Evolutionary conservation across 2,329 filamentous ascomycete genomes (phyloP).

Genomic region (Nemania sp.): DNA sequence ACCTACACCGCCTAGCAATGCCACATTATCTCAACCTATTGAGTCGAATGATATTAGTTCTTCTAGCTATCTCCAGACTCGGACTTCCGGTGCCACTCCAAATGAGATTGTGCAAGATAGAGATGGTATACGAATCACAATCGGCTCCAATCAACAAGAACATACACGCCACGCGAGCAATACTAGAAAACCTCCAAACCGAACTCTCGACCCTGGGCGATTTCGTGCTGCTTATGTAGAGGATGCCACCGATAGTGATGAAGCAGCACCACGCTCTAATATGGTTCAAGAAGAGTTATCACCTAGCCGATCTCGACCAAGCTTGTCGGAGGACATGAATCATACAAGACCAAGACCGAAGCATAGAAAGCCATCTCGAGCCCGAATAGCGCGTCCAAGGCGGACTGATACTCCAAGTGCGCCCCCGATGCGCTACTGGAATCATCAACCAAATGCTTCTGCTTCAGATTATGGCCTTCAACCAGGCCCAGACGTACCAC

Average conservation of each 20-base stretch:
- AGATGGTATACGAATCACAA: background rate
- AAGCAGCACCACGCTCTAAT: background rate
- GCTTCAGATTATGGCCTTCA: background rate
- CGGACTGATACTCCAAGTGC: background rate
- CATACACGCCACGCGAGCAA: background rate
- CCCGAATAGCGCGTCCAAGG: background rate
- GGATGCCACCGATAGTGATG: conserved; percentile 12
- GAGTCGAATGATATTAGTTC: too few species aligned
- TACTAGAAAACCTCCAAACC: background rate
- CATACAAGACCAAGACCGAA: background rate
- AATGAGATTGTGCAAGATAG: background rate
- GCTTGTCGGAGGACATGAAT: background rate
- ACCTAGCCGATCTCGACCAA: background rate
- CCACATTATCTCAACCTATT: background rate
- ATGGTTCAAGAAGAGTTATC: background rate
- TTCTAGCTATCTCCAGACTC: background rate
- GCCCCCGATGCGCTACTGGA: too few species aligned
- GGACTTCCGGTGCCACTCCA: background rate
- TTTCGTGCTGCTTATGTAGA: conserved; percentile 10
- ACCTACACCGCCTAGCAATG: background rate
- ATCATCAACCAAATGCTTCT: background rate
- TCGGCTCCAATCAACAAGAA: background rate
- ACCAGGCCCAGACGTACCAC: background rate
- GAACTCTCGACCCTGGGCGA: background rate
- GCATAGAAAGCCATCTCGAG: background rate